Conservation (phyloP, 1,284 basidiomycete genomes). For the Moesziomyces sp. region DNA sequence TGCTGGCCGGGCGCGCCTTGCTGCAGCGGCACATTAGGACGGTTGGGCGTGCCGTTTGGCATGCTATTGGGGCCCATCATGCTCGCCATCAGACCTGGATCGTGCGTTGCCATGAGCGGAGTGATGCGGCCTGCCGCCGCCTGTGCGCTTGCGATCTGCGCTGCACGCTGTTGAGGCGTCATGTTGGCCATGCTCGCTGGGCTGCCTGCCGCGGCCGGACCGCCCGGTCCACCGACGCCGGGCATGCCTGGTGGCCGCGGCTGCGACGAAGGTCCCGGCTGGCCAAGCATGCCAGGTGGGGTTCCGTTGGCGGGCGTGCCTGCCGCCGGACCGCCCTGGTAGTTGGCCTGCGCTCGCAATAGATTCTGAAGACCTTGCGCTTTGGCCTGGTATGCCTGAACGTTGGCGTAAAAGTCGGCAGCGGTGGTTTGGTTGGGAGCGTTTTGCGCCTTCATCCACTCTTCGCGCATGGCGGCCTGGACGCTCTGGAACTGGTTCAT, state of each 20-base stretch:
- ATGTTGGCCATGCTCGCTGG: conserved; percentile 43
- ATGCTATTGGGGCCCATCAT: conserved; percentile 53
- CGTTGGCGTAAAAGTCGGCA: conserved; percentile 58
- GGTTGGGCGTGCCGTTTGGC: conserved; percentile 34
- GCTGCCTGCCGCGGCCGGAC: conserved; percentile 25
- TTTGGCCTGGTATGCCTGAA: conserved; percentile 58
- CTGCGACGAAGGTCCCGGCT: conserved; percentile 34
- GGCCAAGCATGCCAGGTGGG: conserved; percentile 40
- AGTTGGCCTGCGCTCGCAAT: conserved; percentile 50
- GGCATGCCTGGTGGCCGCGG: conserved; percentile 37
- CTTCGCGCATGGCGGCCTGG: conserved; percentile 55
- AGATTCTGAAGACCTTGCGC: conserved; percentile 55
- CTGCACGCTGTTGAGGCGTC: conserved; percentile 49
- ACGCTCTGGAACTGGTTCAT: conserved; percentile 59
- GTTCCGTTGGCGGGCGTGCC: conserved; percentile 18
- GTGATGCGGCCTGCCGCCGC: conserved; percentile 48
- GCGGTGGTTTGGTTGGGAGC: conserved; percentile 55
- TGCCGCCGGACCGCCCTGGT: conserved; percentile 31
- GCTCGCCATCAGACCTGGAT: conserved; percentile 57
- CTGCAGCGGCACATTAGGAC: conserved; percentile 31
- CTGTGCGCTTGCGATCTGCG: conserved; percentile 49
- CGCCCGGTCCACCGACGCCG: conserved; percentile 15
- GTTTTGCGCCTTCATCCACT: conserved; percentile 62
- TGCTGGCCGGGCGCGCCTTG: conserved; percentile 41
- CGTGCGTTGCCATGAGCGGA: conserved; percentile 59